Evolutionary conservation across 768 basidiomycete genomes (phyloP).

Genomic region (Boletus vermiculosoides): DNA sequence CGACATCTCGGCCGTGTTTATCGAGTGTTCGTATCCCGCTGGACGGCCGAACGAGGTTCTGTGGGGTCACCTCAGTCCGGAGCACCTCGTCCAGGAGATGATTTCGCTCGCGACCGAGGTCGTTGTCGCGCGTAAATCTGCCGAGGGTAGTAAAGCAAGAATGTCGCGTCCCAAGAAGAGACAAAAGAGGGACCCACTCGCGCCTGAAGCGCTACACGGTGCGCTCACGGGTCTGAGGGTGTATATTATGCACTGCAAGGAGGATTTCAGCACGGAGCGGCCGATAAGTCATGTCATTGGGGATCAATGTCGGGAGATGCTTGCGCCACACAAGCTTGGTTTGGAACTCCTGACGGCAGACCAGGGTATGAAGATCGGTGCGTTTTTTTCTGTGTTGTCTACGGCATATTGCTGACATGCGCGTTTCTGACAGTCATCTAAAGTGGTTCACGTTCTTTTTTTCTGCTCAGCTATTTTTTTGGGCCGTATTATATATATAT

Average conservation of each 20-base stretch:
- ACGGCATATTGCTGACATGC: not conserved
- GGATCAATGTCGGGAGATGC: constrained; percentile 65
- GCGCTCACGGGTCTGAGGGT: constrained; percentile 60
- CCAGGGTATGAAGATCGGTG: constrained; percentile 82
- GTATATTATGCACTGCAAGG: constrained; percentile 90
- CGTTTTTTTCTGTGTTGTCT: constrained; percentile 28
- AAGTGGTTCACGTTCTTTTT: constrained; percentile 6
- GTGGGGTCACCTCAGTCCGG: constrained; percentile 86
- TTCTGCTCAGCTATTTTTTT: not conserved
- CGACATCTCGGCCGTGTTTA: constrained; percentile 75
- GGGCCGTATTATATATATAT: constrained; percentile 7
- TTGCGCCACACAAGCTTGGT: constrained; percentile 63
- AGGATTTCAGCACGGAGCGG: constrained; percentile 50
- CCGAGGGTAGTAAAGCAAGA: constrained; percentile 19
- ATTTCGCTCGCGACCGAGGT: constrained; percentile 67
- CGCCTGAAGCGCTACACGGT: constrained; percentile 46
- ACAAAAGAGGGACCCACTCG: constrained; percentile 37
- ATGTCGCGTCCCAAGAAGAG: constrained; percentile 33
- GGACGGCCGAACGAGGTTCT: constrained; percentile 65
- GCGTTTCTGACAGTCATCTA: constrained; percentile 36
- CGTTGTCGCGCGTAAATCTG: constrained; percentile 41
- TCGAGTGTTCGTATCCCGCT: constrained; percentile 89
- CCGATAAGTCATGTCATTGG: constrained; percentile 68
- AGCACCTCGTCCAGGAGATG: constrained; percentile 76
- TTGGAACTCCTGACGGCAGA: constrained; percentile 66